These are phyloP conservation scores for Eimeria necatrix DNA, from an alignment of 169 alveolate genomes.

Conservation along the genomic window DNA sequence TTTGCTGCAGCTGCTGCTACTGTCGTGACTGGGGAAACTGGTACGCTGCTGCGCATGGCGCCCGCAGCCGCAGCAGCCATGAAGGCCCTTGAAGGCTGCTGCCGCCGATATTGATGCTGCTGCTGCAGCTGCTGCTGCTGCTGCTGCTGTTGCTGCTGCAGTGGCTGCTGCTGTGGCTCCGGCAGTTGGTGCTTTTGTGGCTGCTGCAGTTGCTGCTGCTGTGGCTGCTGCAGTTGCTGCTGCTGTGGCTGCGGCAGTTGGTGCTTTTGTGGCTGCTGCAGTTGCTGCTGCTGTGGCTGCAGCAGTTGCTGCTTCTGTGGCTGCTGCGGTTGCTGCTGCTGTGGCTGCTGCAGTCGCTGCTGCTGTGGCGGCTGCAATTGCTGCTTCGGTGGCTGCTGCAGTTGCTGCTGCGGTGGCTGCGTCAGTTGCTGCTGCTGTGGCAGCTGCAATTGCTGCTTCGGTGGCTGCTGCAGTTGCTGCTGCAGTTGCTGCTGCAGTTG, in stretches of 20 bases:
- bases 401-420: too few relatives aligned
- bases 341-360: too few relatives aligned
- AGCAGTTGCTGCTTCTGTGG: too few relatives aligned
- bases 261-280: background rate
- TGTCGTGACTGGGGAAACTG: background rate
- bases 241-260: background rate
- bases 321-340: too few relatives aligned
- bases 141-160: slow-evolving; percentile 30
- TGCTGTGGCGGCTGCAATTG: too few relatives aligned
- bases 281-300: too few relatives aligned
- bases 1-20: slow-evolving; percentile 25
- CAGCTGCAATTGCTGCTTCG: too few relatives aligned
- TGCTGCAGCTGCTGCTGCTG: slow-evolving; percentile 9
- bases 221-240: background rate
- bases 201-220: slow-evolving; percentile 16
- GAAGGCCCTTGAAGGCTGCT: background rate
- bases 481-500: too few relatives aligned
- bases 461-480: too few relatives aligned
- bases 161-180: background rate
- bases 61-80: background rate
- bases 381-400: too few relatives aligned
- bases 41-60: background rate
- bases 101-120: background rate
- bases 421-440: too few relatives aligned
- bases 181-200: background rate